Evolutionary conservation across 2,329 filamentous ascomycete genomes (phyloP).

Genomic region (Aspergillus pseudotamarii): DNA sequence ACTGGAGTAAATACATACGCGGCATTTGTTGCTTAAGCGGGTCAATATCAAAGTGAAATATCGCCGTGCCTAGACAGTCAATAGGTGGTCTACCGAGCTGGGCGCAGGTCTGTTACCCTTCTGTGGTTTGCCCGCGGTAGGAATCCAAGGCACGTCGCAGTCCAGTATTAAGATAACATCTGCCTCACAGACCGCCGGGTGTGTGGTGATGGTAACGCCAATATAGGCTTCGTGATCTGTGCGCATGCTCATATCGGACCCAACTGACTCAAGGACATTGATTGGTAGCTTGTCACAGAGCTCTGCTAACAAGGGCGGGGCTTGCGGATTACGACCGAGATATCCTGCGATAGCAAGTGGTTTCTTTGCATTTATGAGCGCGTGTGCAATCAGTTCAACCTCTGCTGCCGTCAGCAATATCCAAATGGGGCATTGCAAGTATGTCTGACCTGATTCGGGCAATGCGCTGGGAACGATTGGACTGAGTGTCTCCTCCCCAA

Average conservation of each 20-base stretch:
- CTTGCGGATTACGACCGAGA: slow-evolving; percentile 52
- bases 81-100: background rate
- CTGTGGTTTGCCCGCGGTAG: slow-evolving; percentile 29
- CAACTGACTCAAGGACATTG: slow-evolving; percentile 48
- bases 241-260: slow-evolving; percentile 57
- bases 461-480: slow-evolving; percentile 1
- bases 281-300: background rate
- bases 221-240: slow-evolving; percentile 8
- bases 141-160: slow-evolving; percentile 90
- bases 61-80: slow-evolving; percentile 44
- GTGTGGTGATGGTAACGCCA: slow-evolving; percentile 68
- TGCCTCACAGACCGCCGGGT: slow-evolving; percentile 69
- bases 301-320: background rate
- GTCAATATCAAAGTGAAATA: slow-evolving; percentile 67
- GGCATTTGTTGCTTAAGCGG: slow-evolving; percentile 55
- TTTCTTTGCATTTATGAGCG: slow-evolving; percentile 46
- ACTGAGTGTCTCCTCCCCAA: background rate
- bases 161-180: slow-evolving; percentile 83
- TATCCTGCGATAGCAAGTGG: slow-evolving; percentile 55
- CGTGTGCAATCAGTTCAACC: slow-evolving; percentile 42
- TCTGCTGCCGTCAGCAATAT: background rate
- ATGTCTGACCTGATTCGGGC: slow-evolving; percentile 6
- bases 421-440: background rate
- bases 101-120: background rate
- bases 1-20: background rate